Evolutionary conservation across 768 basidiomycete genomes (phyloP), one percentile per base, ranked within the genome.

Genomic region (Cystobasidium tubakii): DNA sequence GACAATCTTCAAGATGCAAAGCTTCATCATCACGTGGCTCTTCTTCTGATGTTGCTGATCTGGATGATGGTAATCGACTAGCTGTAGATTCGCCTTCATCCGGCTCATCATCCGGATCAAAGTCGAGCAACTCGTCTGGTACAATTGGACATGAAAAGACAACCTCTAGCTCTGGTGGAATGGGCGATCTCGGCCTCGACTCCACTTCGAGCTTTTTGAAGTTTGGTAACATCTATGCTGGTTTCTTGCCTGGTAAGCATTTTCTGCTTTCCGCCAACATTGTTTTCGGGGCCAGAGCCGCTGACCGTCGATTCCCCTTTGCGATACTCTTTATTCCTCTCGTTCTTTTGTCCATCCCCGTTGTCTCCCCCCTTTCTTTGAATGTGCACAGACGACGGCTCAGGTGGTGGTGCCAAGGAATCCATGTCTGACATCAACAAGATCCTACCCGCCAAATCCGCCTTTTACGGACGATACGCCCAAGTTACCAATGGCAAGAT

Each of bases 401-500:
- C 78, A 9, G 78, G 76, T 3, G 78, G 78, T 53, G 78, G 78
- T 44, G 21, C 70, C 13, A 42, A 73, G 1, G 66, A 79, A 43
- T 57, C 76, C 34, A 76, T 79, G 67, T 23, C 70, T 21, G 39
- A 65, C n/a, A 74, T 79, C 66, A 69, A 76, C 62, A 36, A 31
- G 21, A 27, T 60, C 25, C 34, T 71, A 34, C 25, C 67, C 13
- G 34, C 73, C 15, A 71, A 71, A 44, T 71, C 69, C 2, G 69
- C 54, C 3, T 71, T 53, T 23, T 71, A 71, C 39, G 69, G 69
- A 6, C 54, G 69, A 36, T 71, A 55, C 29, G 63, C 70, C 6
- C 78, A 79, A 72, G 77, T 77, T 3, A 70, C 75, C 54, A 55
- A 72, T 10, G 77, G 77, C 36, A 77, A 74, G 6, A 60, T 73